Evolutionary conservation across 2,329 filamentous ascomycete species (phyloP), one percentile per base, ranked within the genome.

Genomic region (Hypomyces rosellus): DNA sequence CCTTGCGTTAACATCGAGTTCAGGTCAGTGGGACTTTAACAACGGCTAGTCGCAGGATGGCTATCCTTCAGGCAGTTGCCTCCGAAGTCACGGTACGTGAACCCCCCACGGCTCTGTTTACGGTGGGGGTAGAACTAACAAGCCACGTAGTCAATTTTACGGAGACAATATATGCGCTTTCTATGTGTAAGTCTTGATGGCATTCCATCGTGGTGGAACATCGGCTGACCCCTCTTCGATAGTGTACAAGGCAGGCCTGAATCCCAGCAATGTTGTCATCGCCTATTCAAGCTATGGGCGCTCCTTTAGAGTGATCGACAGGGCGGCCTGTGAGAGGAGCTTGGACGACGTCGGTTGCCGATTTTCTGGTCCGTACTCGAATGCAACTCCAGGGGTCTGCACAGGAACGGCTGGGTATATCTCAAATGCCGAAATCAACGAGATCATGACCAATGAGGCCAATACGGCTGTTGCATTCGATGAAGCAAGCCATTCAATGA

Each of bases 211-310:
- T 33, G 6, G 33, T 30, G 14, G 16, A 13, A 11, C 22, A 5
- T 43, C n/a, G 30, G 30, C 40, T 44, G 14, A 44, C 22, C 41
- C 41, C 15, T 33, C 13, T 44, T 30, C 8, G 5, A 33, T 8
- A 44, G 59, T 68, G 34, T 67, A 64, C 1, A 68, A 67, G 45
- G 65, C 66, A 2, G 65, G 66, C 5, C 65, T 66, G 0, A 56
- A 61, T 1, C 59, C 65, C 0, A 54, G 58, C 46, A 69, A 67
- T 54, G 41, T 65, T 8, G 47, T 65, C 13, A 53, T 65, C 14
- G 63, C 62, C 4, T 49, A 64, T 15, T 54, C 59, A 9, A 59
- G 57, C 49, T 65, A 65, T 51, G 62, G 63, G 13, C 57, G 63
- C 4, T 60, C 56, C 46, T 65, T 64, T 55, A 52, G 46, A 11